Evolutionary conservation across 129 eudicot genomes (phyloP), one percentile per base, ranked within the genome.

Genomic region (Deinandra increscens): DNA sequence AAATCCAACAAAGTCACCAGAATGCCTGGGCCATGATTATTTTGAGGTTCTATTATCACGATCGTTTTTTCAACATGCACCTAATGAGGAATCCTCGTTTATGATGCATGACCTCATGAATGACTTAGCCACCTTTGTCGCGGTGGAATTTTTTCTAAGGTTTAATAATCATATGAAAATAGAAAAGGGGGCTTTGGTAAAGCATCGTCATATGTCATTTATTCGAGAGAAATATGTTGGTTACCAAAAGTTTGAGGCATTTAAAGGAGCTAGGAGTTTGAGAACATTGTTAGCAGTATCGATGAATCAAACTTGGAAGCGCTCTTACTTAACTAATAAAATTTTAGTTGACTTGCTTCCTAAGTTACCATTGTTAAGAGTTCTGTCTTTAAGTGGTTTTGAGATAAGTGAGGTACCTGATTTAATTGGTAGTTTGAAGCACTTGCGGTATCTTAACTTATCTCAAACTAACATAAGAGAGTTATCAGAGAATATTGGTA

Each of bases 371-470:
- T 4, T 38, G 33, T 18, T 63, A 63, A 63, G 51, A 34, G 68
- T 10, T 37, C 68, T 63, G 17, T 37, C 34, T 78, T 75, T 75
- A 38, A 55, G 20, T 17, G n/a, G 6, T 3, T 72, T 18, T 58
- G 38, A 6, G 0, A 49, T 68, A 49, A 33, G 7, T 7, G 49
- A 68, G 73, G 73, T 49, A 50, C 68, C 68, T 1, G 22, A 64
- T 1, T 13, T 22, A 39, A 42, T 64, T 64, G 54, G 70, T 13
- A 43, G 7, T 43, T 4, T 64, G 39, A 42, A 64, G 39, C 70
- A 64, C 22, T 23, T 64, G 70, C 18, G 70, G 55, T 43, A 64
- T 75, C 77, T 51, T 80, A 75, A 59, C 55, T 67, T 44, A 54
- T 75, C 80, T 20, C n/a, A 12, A 7, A 75, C 80, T 15, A 0